Conservation (phyloP, 345 rosid species). For the Sapria himalayana region DNA sequence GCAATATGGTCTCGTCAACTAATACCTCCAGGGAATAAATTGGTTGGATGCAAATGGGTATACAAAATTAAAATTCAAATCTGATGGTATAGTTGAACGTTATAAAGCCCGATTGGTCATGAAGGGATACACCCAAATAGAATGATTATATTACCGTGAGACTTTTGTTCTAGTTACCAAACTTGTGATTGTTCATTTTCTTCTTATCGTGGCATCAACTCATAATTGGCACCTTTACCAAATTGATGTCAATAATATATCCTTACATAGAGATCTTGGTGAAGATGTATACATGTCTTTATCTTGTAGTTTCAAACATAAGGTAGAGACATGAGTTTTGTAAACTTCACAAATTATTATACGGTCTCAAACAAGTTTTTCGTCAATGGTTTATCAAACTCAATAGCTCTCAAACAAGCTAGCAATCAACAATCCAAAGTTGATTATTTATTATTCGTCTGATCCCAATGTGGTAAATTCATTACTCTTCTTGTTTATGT, state of each 20-base stretch:
- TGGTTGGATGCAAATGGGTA: neutral
- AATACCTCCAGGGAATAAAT: neutral
- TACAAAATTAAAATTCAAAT: neutral
- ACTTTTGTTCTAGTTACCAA: conserved; percentile 1
- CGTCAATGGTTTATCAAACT: neutral
- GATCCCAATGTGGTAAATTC: neutral
- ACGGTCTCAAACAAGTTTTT: neutral
- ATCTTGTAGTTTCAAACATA: neutral
- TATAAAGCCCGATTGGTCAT: neutral
- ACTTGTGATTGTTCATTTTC: neutral
- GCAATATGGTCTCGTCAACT: neutral
- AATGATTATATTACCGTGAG: neutral
- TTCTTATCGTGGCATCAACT: neutral
- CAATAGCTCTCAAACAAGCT: neutral
- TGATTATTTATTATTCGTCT: neutral
- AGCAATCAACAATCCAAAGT: neutral
- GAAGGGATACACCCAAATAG: neutral
- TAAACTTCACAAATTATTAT: conserved; percentile 2
- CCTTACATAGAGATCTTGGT: neutral
- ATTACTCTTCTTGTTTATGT: neutral
- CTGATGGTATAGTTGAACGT: neutral
- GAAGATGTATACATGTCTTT: conserved; percentile 1
- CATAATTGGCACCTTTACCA: neutral
- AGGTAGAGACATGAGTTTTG: neutral
- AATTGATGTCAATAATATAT: neutral